These are phyloP conservation scores for Sporothrix globosa DNA, from an alignment of 2,329 filamentous ascomycete genomes.

Conservation along the genomic window DNA sequence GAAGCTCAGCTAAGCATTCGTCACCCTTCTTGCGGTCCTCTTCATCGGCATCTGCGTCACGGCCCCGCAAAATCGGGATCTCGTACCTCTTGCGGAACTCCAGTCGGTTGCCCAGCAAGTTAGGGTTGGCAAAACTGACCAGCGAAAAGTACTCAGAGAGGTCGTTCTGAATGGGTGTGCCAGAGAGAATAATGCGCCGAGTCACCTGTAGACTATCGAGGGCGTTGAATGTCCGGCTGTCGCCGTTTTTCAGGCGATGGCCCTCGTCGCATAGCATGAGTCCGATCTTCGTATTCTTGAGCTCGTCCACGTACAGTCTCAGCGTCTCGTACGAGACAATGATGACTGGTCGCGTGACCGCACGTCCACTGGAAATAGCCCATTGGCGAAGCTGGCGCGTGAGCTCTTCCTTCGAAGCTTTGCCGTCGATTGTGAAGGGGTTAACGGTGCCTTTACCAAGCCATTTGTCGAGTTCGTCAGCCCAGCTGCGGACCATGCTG, in stretches of 20 bases:
- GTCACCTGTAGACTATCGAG: conserved; percentile 89
- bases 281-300: conserved; percentile 88
- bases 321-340: conserved; percentile 98
- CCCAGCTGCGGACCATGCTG: conserved; percentile 96
- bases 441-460: conserved; percentile 86
- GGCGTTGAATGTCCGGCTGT: conserved; percentile 92
- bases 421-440: conserved; percentile 95
- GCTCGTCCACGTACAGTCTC: conserved; percentile 84
- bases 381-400: conserved; percentile 90
- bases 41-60: conserved; percentile 87
- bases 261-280: conserved; percentile 95
- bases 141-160: conserved; percentile 97
- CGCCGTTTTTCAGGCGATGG: conserved; percentile 93
- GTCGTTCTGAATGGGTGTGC: conserved; percentile 97
- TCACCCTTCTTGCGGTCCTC: conserved; percentile 81
- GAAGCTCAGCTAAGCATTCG: conserved; percentile 77
- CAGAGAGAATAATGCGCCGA: conserved; percentile 89
- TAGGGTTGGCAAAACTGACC: conserved; percentile 94
- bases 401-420: conserved; percentile 91
- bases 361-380: conserved; percentile 87
- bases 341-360: conserved; percentile 87
- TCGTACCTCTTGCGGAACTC: conserved; percentile 96
- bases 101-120: conserved; percentile 80
- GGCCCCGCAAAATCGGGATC: conserved; percentile 85
- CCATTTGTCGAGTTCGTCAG: conserved; percentile 96